These are phyloP conservation scores for Elaphomyces granulatus DNA, from an alignment of 495 filamentous ascomycete species.

Conservation along the genomic window DNA sequence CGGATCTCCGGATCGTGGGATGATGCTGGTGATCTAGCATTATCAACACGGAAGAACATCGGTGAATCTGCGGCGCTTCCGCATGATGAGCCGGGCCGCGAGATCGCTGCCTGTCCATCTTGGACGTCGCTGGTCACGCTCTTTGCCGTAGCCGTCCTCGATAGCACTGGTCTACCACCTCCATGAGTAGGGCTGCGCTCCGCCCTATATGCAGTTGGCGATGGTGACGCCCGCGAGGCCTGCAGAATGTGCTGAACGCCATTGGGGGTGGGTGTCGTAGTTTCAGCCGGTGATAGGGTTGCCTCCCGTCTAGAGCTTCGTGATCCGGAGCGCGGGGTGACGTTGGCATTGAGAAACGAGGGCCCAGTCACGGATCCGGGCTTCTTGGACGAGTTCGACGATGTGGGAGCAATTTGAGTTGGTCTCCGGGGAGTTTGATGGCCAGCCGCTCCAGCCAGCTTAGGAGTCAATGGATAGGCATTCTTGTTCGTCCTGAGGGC, in stretches of 20 bases:
- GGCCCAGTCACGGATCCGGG: slow-evolving; percentile 36
- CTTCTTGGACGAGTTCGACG: slow-evolving; percentile 22
- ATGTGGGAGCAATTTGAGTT: slow-evolving; percentile 17
- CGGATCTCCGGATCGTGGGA: slow-evolving; percentile 17
- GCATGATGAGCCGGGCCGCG: slow-evolving; percentile 22
- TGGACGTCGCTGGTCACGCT: slow-evolving; percentile 20
- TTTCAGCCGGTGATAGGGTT: slow-evolving; percentile 43
- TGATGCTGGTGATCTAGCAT: slow-evolving; percentile 36
- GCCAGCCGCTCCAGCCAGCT: slow-evolving; percentile 29
- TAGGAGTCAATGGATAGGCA: slow-evolving; percentile 31
- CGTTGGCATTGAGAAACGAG: slow-evolving; percentile 45
- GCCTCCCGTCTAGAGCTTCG: slow-evolving; percentile 54
- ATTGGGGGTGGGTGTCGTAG: slow-evolving; percentile 25
- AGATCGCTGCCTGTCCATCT: slow-evolving; percentile 3
- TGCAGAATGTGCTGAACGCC: slow-evolving; percentile 19
- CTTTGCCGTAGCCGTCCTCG: slow-evolving; percentile 23
- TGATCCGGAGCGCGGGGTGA: slow-evolving; percentile 58
- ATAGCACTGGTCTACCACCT: slow-evolving; percentile 18
- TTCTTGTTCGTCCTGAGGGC: slow-evolving; percentile 29
- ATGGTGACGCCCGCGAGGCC: slow-evolving; percentile 18
- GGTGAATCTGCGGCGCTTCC: slow-evolving; percentile 26
- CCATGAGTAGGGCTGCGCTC: slow-evolving; percentile 28
- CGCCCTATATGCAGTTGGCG: slow-evolving; percentile 16
- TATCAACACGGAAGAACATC: slow-evolving; percentile 66
- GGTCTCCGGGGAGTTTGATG: slow-evolving; percentile 24